phyloP scores from a whole-genome alignment of 2,329 filamentous ascomycete genomes.

The Pseudogymnoascus sp. region DNA sequence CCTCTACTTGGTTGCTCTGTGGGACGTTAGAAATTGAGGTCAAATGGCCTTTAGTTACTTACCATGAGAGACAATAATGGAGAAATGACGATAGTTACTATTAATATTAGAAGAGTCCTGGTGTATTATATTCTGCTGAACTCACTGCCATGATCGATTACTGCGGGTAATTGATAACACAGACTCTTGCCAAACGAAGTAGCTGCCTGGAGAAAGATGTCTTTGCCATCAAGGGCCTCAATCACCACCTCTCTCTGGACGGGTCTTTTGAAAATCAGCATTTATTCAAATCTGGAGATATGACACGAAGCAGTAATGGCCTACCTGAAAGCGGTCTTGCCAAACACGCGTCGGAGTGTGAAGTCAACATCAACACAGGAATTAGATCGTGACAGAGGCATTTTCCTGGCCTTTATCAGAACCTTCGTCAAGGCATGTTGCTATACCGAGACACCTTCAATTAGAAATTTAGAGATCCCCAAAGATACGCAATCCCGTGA shows the following conservation, averaged over 20 bases:
- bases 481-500: not conserved
- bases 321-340: constrained; percentile 66
- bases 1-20: constrained; percentile 85
- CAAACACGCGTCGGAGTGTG: constrained; percentile 65
- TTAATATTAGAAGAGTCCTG: constrained; percentile 18
- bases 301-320: not conserved
- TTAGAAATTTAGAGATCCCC: not conserved
- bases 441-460: not conserved
- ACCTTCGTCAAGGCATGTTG: not conserved
- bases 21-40: constrained; percentile 2
- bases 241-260: constrained; percentile 77
- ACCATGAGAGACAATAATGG: constrained; percentile 87
- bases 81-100: constrained; percentile 84
- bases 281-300: not conserved
- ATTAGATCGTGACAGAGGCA: constrained; percentile 36
- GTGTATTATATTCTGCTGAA: not conserved
- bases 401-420: constrained; percentile 31
- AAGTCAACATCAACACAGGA: constrained; percentile 63
- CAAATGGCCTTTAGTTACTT: constrained; percentile 19
- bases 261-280: constrained; percentile 47
- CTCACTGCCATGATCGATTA: constrained; percentile 78
- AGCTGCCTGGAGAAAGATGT: constrained; percentile 90
- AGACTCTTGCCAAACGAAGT: constrained; percentile 89
- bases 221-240: constrained; percentile 71
- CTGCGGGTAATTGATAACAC: constrained; percentile 85